Conservation (phyloP, 257 asterid genomes). For the Primulina tabacum region DNA sequence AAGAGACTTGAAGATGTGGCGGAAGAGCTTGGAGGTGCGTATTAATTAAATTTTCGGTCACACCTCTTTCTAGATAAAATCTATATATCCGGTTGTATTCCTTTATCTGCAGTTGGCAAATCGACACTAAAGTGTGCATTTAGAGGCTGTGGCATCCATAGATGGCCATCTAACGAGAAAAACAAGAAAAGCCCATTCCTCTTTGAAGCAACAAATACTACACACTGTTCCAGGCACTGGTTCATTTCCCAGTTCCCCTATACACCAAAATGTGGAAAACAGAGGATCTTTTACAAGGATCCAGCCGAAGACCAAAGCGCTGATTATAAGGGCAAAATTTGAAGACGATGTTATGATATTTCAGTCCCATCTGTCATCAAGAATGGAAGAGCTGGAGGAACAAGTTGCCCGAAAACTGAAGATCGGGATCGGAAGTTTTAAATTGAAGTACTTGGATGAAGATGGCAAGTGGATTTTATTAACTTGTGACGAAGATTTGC, state of each 20-base stretch:
- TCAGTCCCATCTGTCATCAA: conserved; percentile 14
- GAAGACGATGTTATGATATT: conserved; percentile 18
- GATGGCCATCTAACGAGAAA: conserved; percentile 29
- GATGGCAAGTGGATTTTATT: conserved; percentile 23
- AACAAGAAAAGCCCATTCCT: not conserved
- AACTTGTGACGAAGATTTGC: conserved; percentile 18
- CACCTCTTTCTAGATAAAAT: no score
- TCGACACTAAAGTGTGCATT: conserved; percentile 32
- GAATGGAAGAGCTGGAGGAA: conserved; percentile 5
- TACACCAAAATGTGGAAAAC: not conserved
- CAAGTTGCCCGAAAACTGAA: conserved; percentile 20
- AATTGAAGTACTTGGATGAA: conserved; percentile 27
- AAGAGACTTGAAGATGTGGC: conserved; percentile 20
- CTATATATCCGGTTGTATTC: not conserved
- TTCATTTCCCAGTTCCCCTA: not conserved
- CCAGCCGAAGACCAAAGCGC: not conserved
- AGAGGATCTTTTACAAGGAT: not conserved
- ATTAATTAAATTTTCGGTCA: not conserved
- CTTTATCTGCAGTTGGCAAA: conserved; percentile 17
- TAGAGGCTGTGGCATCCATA: conserved; percentile 16
- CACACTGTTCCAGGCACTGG: not conserved
- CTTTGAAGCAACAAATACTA: not conserved
- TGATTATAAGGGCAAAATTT: conserved; percentile 20
- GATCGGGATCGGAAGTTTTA: conserved; percentile 18
- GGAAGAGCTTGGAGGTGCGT: conserved; percentile 22